These are phyloP conservation scores for Clavulina sp. DNA, from an alignment of 768 basidiomycete genomes.

Conservation along the genomic window DNA sequence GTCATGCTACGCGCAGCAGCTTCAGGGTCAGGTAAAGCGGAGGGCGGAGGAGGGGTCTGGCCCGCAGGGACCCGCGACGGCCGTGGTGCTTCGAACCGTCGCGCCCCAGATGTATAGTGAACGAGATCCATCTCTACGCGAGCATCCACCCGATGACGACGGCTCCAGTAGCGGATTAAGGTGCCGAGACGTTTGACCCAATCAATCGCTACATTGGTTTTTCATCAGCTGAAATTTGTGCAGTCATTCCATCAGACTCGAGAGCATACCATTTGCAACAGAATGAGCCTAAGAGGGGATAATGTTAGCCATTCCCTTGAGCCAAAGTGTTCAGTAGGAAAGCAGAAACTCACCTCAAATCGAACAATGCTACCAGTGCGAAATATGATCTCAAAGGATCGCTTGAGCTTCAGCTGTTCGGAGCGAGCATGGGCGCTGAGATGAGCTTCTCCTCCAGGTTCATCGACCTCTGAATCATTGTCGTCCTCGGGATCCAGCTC, in stretches of 20 bases:
- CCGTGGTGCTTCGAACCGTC: constrained; percentile 11
- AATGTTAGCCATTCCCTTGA: too few species aligned
- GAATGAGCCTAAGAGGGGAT: too few species aligned
- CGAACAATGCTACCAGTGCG: constrained; percentile 48
- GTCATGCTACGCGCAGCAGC: constrained; percentile 39
- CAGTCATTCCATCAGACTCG: too few species aligned
- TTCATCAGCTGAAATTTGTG: too few species aligned
- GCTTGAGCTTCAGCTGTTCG: constrained; percentile 31
- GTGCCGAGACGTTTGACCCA: constrained; percentile 68
- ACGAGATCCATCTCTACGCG: constrained; percentile 65
- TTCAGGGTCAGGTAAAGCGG: constrained; percentile 32
- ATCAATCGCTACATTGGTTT: constrained; percentile 51
- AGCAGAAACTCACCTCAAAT: constrained; percentile 46
- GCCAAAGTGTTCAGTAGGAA: not conserved
- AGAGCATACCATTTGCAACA: too few species aligned
- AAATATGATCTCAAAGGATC: constrained; percentile 65
- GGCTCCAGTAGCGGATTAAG: constrained; percentile 63
- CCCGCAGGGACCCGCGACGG: constrained; percentile 33
- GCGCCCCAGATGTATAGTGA: constrained; percentile 29
- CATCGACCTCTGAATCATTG: constrained; percentile 11
- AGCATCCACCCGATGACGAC: constrained; percentile 57
- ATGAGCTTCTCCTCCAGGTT: not conserved
- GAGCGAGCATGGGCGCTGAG: constrained; percentile 10
- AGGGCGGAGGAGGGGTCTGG: too few species aligned
- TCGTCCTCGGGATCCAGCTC: constrained; percentile 11